phyloP scores from a whole-genome alignment of 306 rosid genomes.

The Canavalia gladiata region DNA sequence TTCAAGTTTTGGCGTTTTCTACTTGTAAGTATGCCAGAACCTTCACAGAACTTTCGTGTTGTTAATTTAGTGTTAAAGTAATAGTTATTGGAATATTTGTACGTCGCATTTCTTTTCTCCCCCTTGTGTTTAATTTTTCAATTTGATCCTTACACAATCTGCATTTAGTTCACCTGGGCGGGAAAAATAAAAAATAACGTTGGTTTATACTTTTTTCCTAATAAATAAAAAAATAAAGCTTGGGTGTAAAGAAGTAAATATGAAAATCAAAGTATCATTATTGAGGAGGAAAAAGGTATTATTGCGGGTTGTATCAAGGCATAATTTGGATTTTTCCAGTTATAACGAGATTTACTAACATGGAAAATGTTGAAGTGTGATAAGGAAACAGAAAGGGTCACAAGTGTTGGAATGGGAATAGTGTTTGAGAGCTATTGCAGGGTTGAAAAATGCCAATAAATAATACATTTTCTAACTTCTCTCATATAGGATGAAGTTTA shows the following conservation, averaged over 20 bases:
- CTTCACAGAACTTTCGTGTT: constrained; percentile 51
- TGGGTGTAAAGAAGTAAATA: not conserved
- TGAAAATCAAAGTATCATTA: not conserved
- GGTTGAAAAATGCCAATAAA: too few relatives aligned
- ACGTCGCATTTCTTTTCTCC: not conserved
- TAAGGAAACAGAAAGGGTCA: too few relatives aligned
- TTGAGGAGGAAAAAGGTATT: not conserved
- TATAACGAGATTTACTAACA: too few relatives aligned
- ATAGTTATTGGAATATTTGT: not conserved
- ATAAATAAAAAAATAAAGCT: not conserved
- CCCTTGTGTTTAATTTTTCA: not conserved
- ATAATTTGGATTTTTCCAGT: too few relatives aligned
- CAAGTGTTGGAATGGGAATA: too few relatives aligned
- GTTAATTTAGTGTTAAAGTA: constrained; percentile 23
- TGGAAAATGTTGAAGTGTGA: too few relatives aligned
- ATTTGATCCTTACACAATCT: not conserved
- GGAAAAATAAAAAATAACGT: not conserved
- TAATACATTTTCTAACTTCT: too few relatives aligned
- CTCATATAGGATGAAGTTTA: too few relatives aligned
- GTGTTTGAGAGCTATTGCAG: too few relatives aligned
- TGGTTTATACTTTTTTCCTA: not conserved
- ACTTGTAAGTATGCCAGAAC: constrained; percentile 41
- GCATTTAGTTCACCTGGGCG: not conserved
- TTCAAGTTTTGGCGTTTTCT: constrained; percentile 23
- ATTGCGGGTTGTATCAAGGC: too few relatives aligned